phyloP scores from a whole-genome alignment of 345 rosid genomes.

The Isatis tinctoria region DNA sequence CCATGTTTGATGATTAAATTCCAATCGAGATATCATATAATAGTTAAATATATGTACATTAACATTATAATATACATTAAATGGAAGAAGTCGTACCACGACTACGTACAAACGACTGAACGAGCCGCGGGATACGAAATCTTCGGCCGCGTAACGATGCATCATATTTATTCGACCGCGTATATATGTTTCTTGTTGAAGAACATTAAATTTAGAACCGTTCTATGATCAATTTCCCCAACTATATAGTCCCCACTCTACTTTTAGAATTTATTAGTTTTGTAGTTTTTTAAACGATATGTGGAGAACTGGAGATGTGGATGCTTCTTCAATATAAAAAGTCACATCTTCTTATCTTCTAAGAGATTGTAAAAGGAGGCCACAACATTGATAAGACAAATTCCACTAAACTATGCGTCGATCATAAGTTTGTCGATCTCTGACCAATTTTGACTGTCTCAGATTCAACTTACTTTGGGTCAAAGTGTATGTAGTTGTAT shows the following conservation, averaged over 20 bases:
- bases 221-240: slow-evolving; percentile 21
- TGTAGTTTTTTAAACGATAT: neutral
- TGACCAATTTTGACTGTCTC: slow-evolving; percentile 22
- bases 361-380: slow-evolving; percentile 15
- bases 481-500: neutral
- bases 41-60: neutral
- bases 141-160: slow-evolving; percentile 24
- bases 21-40: neutral
- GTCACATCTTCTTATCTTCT: slow-evolving; percentile 28
- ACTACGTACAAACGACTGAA: slow-evolving; percentile 18
- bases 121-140: neutral
- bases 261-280: slow-evolving; percentile 14
- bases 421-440: slow-evolving; percentile 12
- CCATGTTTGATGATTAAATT: slow-evolving; percentile 6
- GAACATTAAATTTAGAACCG: slow-evolving; percentile 21
- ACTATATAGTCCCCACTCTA: slow-evolving; percentile 20
- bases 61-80: neutral
- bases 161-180: slow-evolving; percentile 31
- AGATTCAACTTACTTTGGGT: slow-evolving; percentile 17
- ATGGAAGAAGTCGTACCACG: slow-evolving; percentile 28
- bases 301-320: slow-evolving; percentile 23
- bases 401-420: slow-evolving; percentile 14
- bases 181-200: slow-evolving; percentile 26
- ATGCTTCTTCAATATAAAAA: slow-evolving; percentile 18
- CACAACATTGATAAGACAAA: slow-evolving; percentile 19